Conservation (phyloP, 192 early-diverging fungal species). For the Gigaspora rosea region DNA sequence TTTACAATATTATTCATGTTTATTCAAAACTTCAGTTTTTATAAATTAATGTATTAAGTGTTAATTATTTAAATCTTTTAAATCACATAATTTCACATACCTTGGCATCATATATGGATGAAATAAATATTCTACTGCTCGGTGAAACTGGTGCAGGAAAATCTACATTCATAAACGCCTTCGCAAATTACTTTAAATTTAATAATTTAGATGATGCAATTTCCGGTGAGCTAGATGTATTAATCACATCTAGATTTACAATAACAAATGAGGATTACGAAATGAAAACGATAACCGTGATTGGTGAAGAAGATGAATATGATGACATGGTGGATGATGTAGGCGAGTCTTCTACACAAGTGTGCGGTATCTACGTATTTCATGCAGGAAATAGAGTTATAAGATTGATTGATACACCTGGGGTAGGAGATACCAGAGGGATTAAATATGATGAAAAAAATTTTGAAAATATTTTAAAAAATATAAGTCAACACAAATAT, state of each 20-base stretch:
- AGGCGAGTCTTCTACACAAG: slow-evolving; percentile 30
- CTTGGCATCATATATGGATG: background rate
- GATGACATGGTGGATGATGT: background rate
- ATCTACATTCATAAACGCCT: slow-evolving; percentile 41
- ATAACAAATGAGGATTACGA: slow-evolving; percentile 18
- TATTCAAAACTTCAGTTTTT: no score
- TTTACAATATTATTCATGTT: no score
- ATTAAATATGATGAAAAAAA: slow-evolving; percentile 30
- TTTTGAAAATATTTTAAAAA: slow-evolving; percentile 34
- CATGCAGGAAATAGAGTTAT: slow-evolving; percentile 22
- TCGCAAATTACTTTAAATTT: slow-evolving; percentile 39
- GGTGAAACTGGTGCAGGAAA: slow-evolving; percentile 36
- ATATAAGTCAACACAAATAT: slow-evolving; percentile 28
- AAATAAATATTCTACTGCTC: background rate
- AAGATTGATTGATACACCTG: slow-evolving; percentile 38
- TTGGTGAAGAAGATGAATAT: slow-evolving; percentile 28
- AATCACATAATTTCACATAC: no score
- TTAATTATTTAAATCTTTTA: no score
- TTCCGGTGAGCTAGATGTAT: slow-evolving; percentile 2
- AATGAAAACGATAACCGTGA: slow-evolving; percentile 15
- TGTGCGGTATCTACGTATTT: slow-evolving; percentile 33
- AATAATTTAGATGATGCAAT: slow-evolving; percentile 34
- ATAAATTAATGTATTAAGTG: no score
- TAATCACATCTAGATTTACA: slow-evolving; percentile 34
- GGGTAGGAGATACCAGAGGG: slow-evolving; percentile 36